Conservation (phyloP, 2,329 filamentous ascomycete species). For the Pleoardoris graminearum region DNA sequence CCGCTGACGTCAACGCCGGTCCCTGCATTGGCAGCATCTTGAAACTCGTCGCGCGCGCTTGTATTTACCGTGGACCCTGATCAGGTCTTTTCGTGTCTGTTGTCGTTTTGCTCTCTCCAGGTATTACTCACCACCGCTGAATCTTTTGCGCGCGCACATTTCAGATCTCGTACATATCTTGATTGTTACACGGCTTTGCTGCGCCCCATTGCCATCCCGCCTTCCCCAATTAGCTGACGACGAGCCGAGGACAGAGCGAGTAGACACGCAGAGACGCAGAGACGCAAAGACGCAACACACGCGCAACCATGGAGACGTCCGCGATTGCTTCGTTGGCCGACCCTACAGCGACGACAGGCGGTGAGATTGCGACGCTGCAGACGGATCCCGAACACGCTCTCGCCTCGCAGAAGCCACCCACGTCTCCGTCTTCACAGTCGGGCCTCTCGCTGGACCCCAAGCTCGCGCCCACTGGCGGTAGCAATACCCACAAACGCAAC, state of each 20-base stretch:
- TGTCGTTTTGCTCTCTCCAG: neutral
- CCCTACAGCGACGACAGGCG: slow-evolving; percentile 20
- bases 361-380: slow-evolving; percentile 10
- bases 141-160: neutral
- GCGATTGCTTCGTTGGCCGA: slow-evolving; percentile 15
- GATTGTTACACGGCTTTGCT: neutral
- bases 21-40: slow-evolving; percentile 20
- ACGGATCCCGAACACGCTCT: slow-evolving; percentile 13
- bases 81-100: neutral
- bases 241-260: neutral
- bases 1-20: slow-evolving; percentile 34
- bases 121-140: too few relatives aligned
- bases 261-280: neutral
- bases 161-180: neutral
- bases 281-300: neutral
- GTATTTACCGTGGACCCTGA: neutral
- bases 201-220: neutral
- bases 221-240: neutral
- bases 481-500: neutral
- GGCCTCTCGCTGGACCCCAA: slow-evolving; percentile 11
- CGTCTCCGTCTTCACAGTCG: slow-evolving; percentile 31
- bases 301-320: slow-evolving; percentile 8
- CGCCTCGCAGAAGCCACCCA: slow-evolving; percentile 22
- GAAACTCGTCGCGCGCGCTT: slow-evolving; percentile 20
- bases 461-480: neutral